Base-by-base conservation (phyloP, 495 filamentous ascomycete species). In the Penicillium canariense region DNA sequence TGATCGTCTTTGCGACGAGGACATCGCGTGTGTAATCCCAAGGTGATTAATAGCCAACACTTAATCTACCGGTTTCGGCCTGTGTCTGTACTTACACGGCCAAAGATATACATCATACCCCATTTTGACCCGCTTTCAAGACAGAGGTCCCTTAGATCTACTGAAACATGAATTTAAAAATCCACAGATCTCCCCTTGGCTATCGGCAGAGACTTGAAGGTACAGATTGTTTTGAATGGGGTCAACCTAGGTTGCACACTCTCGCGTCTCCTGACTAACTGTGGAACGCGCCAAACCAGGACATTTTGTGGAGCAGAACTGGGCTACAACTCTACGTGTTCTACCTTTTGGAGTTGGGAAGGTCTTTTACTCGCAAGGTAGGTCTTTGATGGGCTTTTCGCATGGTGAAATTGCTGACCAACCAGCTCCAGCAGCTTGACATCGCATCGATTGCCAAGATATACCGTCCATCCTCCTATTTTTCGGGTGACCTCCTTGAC, bases 261-360 rank as follows among this genome's bases (percentile, higher is more conserved):
- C n/a, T n/a, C n/a, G n/a, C n/a, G n/a, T 15, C 32, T 34, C 4
- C 12, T 34, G 1, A 2, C 32, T n/a, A 2, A 34, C 8, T 15
- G 12, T 5, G 1, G 4, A n/a, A 34, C 32, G 4, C 14, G 52
- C n/a, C 6, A 51, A 62, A 27, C n/a, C 44, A 52, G 30, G 38
- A 58, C 10, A 50, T 56, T 17, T 22, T 58, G 22, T 40, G 55
- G 3, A 48, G 44, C 20, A 30, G 46, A 11, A 28, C 38, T 2
- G 59, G 35, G 12, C 22, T 62, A 3, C 55, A 58, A 23, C 47
- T 62, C n/a, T 58, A 61, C 17, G 55, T 62, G 9, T 62, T 55
- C 20, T 62, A 58, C 18, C 48, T 62, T 5, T 30, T 58, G 17
- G 51, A 58, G 22, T 32, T 23, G 18, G 52, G 50, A 23, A 45